Evolutionary conservation across 2,329 filamentous ascomycete species (phyloP).

Genomic region (Tolypocladium album): DNA sequence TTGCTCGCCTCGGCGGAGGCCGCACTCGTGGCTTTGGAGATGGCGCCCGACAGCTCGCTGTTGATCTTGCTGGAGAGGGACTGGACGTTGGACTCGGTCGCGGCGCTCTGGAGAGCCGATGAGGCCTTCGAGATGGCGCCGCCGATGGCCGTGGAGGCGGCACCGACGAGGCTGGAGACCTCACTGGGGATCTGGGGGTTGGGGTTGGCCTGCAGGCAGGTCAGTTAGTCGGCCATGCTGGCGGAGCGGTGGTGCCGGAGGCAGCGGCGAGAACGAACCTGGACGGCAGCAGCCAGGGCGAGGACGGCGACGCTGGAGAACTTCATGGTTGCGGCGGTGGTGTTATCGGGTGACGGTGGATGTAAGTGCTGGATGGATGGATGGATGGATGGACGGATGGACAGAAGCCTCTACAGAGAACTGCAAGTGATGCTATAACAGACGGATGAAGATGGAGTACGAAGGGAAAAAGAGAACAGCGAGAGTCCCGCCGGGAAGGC

Average conservation of each 20-base stretch:
- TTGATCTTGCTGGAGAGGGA: conserved; percentile 4
- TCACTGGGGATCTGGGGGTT: conserved; percentile 3
- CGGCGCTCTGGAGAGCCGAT: neutral
- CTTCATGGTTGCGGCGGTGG: conserved; percentile 21
- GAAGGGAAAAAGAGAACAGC: neutral
- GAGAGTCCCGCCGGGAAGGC: neutral
- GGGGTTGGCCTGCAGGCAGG: conserved; percentile 1
- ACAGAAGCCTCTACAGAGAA: neutral
- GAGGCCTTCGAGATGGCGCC: conserved; percentile 1
- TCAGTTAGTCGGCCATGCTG: neutral
- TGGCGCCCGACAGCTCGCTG: conserved; percentile 2
- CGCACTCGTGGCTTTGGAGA: conserved; percentile 1
- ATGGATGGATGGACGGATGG: neutral
- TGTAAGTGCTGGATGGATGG: neutral
- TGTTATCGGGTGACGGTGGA: neutral
- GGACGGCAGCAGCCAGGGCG: conserved; percentile 18
- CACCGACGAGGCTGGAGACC: neutral
- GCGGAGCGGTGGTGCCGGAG: neutral
- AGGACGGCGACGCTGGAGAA: conserved; percentile 21
- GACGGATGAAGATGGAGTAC: neutral
- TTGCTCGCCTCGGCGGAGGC: conserved; percentile 1
- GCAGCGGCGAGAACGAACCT: conserved; percentile 11
- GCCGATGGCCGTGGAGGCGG: neutral
- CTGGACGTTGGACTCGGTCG: neutral
- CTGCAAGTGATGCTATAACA: neutral